Base-by-base conservation (phyloP, 148 eudicot genomes). In the Chenopodium formosanum region DNA sequence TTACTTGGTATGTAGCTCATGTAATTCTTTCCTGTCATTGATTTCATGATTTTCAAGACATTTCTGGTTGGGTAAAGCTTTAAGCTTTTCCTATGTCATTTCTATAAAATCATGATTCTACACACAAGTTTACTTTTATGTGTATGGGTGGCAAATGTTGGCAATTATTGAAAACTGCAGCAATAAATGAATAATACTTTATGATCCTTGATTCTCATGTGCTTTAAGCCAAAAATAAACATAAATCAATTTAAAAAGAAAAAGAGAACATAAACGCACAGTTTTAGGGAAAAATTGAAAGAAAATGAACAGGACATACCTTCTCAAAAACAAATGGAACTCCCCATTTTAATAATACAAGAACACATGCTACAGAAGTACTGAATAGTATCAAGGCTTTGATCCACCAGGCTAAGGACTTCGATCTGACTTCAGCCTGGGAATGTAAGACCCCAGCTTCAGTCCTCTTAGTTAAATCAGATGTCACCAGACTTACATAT, bases 261-360 rank as follows among this genome's bases (percentile, higher is more conserved):
- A 40, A 40, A 46, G 8, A 80, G 17, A 68, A 53, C 50, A 31
- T 3, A 56, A 17, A 52, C 27, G 62, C 25, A 32, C 34, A 32
- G 77, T 25, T 68, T 13, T 50, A 32, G n/a, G 50, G 9, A 3
- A 47, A 44, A 16, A 78, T n/a, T 69, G 27, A 60, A 14, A 25
- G 6, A 34, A 14, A 19, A 50, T 9, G 13, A 17, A 52, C n/a
- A 29, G 69, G 76, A 62, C 70, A 16, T 90, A 94, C 98, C 97
- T 94, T 91, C 85, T 94, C 93, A 62, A 94, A 93, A 78, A 89
- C 80, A 84, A 93, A 90, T 65, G 98, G 98, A 52, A 91, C 88
- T 83, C 98, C 98, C 95, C 97, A 93, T 80, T 94, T 94, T 32
- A 91, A 31, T 11, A 91, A 84, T 78, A 90, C 10, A 40, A 93